Evolutionary conservation across 352 stramenopile species (phyloP), one percentile per base, ranked within the genome.

Genomic region (Phytopythium sindhum): DNA sequence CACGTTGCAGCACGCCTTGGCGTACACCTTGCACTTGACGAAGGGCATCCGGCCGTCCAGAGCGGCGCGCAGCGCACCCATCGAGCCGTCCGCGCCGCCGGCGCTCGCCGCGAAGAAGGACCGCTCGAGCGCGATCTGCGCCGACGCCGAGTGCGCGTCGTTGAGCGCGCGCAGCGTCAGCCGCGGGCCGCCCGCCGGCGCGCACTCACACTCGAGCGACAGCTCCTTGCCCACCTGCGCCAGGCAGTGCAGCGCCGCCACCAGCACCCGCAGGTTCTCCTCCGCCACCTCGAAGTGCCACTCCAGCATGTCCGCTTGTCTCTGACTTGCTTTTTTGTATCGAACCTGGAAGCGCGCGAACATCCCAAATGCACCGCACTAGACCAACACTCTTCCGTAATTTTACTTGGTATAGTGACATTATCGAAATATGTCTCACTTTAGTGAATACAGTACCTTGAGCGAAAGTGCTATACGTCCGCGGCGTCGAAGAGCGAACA

Each of bases 151-250:
- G 66, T 91, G 87, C 65, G 87, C 82, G 56, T 95, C 87, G 66
- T 95, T 95, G 53, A 95, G 74, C 60, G 81, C 81, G 54, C 84
- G 85, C 23, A 80, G 81, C 39, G 76, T 91, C 53, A 95, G 70
- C 44, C 74, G 65, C 15, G 64, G 48, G 23, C 58, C 58, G 58
- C 58, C 45, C n/a, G 51, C 12, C 21, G 64, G 33, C 6, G 59
- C 61, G 47, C 60, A 68, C n/a, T 94, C 82, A 64, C 76, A 82
- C 74, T 95, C 85, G 23, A 93, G 60, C 3, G 81, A 86, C 5
- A 95, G 53, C 68, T 95, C 85, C 70, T 92, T 93, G 57, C 85
- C 84, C 8, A 93, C 71, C 64, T 93, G 84, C 55, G 80, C 73
- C 50, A 95, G 78, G 63, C 79, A 94, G 56, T 91, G 80, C 48